Base-by-base conservation (phyloP, 495 filamentous ascomycete genomes). In the Penicillium manginii region DNA sequence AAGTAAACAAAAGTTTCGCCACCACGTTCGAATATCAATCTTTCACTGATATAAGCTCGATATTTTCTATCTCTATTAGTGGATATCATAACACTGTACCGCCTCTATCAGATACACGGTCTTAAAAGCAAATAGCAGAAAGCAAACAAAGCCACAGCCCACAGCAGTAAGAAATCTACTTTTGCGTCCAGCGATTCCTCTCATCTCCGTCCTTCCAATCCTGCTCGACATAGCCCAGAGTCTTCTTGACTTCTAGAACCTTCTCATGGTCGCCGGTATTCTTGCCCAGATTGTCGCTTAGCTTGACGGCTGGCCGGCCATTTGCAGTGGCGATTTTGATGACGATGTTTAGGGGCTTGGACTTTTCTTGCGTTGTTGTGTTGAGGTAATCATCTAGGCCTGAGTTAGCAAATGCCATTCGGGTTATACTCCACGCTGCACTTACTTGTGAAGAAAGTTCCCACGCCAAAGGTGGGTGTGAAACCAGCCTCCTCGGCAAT, bases 201-300 rank as follows among this genome's bases (percentile, higher is more conserved):
- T 98, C 94, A 61, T 98, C 89, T 4, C 92, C 93, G 11, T 84
- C 83, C 32, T 81, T 81, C 93, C 93, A 98, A 1, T 80, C 72
- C 67, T 88, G 88, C 73, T 98, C 94, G 18, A 87, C 75, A 61
- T 98, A 98, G 0, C 92, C 91, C 11, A 98, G 74, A 54, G 84
- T 78, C 64, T 84, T 77, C 84, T 98, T 98, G 37, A 97, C 93
- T 63, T 86, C 81, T 53, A 84, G 81, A 3, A 98, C 89, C 10
- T 86, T 92, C 29, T 76, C 80, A 64, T 83, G 82, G 63, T 97
- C 91, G 12, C 94, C 94, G 0, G 92, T 98, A 60, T 98, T 98
- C 81, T 98, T 98, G 42, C 92, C 92, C 65, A 91, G 83, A 68
- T 98, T 97, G 69, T 98, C 94, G 62, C 93, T 97, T 58, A 98